Percentiles rank a stretch among this genome's conserved stretches.
These are phyloP conservation scores for Monilinia laxa DNA, from an alignment of 2,329 filamentous ascomycete genomes.

Conservation along the genomic window DNA sequence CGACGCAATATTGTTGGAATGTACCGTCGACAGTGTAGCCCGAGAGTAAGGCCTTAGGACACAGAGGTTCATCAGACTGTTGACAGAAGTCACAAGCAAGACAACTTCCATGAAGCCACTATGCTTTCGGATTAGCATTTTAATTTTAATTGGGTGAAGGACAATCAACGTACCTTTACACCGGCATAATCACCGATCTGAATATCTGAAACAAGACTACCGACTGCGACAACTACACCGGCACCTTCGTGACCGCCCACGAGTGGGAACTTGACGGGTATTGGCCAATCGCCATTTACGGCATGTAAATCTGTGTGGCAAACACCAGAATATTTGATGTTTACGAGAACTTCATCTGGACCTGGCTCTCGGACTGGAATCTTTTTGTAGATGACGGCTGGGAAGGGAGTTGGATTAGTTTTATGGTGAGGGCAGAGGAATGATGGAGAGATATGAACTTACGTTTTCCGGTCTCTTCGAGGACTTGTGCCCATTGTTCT, in stretches of 20 bases:
- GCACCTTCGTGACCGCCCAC: conserved; percentile 81
- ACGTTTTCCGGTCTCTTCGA: conserved; percentile 76
- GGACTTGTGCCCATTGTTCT: conserved; percentile 88
- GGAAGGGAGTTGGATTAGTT: not conserved
- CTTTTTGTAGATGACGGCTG: conserved; percentile 69
- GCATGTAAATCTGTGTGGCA: conserved; percentile 86
- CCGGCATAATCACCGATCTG: conserved; percentile 82
- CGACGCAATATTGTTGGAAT: conserved; percentile 91
- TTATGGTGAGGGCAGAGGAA: not conserved
- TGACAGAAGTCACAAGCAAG: conserved; percentile 82
- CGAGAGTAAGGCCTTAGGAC: conserved; percentile 70
- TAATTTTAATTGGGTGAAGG: not conserved
- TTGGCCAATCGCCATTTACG: conserved; percentile 86
- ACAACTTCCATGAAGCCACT: conserved; percentile 87
- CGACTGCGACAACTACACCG: conserved; percentile 77
- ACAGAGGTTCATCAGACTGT: conserved; percentile 78
- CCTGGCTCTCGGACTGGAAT: conserved; percentile 80
- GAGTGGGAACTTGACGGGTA: conserved; percentile 77
- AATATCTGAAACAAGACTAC: conserved; percentile 73
- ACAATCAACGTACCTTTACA: conserved; percentile 55
- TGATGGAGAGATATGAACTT: conserved; percentile 41
- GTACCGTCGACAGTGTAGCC: conserved; percentile 91
- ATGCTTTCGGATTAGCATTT: conserved; percentile 24
- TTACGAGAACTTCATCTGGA: conserved; percentile 87
- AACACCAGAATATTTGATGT: conserved; percentile 86